phyloP scores from a whole-genome alignment of 83 land plant genomes.

The Picea mariana region DNA sequence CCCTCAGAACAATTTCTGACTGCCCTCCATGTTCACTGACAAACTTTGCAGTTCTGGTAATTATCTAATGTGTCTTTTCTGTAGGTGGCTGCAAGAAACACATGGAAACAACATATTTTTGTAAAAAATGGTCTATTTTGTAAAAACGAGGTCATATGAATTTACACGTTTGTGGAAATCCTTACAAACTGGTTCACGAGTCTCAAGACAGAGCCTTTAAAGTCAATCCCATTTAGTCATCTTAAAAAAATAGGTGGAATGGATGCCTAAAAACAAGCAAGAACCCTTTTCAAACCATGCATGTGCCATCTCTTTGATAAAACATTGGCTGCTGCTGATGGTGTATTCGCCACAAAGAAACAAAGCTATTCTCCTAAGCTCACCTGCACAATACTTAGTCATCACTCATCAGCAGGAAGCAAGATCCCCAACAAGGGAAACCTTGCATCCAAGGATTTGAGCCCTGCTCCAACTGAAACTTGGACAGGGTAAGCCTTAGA shows the following conservation, averaged over 20 bases:
- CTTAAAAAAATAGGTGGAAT: background rate
- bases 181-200: background rate
- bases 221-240: slow-evolving; percentile 9
- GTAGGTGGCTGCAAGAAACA: slow-evolving; percentile 72
- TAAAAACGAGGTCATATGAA: background rate
- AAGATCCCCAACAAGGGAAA: slow-evolving; percentile 53
- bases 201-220: background rate
- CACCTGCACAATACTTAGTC: slow-evolving; percentile 71
- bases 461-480: slow-evolving; percentile 69
- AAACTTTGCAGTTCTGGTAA: slow-evolving; percentile 79
- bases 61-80: slow-evolving; percentile 85
- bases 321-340: background rate
- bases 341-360: slow-evolving; percentile 19
- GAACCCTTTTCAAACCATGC: slow-evolving; percentile 12
- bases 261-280: slow-evolving; percentile 6
- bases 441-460: slow-evolving; percentile 41
- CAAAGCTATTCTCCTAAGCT: slow-evolving; percentile 43
- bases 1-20: slow-evolving; percentile 81
- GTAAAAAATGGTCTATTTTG: background rate
- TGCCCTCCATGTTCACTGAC: slow-evolving; percentile 88
- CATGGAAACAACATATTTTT: background rate
- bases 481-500: slow-evolving; percentile 24
- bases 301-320: slow-evolving; percentile 11
- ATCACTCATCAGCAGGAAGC: slow-evolving; percentile 49
- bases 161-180: background rate